Evolutionary conservation across 805 yeast genomes (phyloP).

Genomic region (Isabelozyma heimii): DNA sequence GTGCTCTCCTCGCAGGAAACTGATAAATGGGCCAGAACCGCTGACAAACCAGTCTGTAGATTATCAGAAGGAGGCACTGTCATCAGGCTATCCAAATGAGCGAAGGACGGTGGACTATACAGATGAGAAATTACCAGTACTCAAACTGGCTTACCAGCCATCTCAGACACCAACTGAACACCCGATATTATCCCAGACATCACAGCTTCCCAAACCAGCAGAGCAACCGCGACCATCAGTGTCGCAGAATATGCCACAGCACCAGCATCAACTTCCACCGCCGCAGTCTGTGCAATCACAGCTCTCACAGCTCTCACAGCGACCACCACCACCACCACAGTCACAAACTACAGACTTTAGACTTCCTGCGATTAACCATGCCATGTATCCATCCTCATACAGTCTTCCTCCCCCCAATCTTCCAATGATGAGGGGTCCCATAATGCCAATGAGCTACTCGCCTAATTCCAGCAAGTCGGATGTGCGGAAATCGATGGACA

Average conservation of each 20-base stretch:
- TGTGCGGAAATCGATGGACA: slow-evolving; percentile 3
- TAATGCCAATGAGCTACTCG: background rate
- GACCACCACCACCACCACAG: background rate
- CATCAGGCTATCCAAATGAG: too few relatives aligned
- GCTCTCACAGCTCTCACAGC: background rate
- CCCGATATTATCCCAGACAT: background rate
- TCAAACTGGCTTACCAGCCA: background rate
- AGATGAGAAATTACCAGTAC: too few relatives aligned
- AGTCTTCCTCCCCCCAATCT: background rate
- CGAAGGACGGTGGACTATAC: too few relatives aligned
- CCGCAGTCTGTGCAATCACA: background rate
- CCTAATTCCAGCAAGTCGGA: background rate
- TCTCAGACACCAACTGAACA: background rate
- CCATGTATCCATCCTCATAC: background rate
- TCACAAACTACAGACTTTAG: background rate
- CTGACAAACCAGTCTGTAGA: too few relatives aligned
- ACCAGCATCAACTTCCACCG: background rate
- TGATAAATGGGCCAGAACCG: too few relatives aligned
- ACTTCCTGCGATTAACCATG: background rate
- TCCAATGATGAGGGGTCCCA: background rate
- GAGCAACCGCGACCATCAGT: too few relatives aligned
- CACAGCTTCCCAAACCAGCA: background rate
- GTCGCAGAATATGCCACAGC: background rate
- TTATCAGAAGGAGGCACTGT: too few relatives aligned
- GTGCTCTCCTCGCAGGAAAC: background rate